Evolutionary conservation across 768 basidiomycete genomes (phyloP).

Genomic region (Suillus variegatus): DNA sequence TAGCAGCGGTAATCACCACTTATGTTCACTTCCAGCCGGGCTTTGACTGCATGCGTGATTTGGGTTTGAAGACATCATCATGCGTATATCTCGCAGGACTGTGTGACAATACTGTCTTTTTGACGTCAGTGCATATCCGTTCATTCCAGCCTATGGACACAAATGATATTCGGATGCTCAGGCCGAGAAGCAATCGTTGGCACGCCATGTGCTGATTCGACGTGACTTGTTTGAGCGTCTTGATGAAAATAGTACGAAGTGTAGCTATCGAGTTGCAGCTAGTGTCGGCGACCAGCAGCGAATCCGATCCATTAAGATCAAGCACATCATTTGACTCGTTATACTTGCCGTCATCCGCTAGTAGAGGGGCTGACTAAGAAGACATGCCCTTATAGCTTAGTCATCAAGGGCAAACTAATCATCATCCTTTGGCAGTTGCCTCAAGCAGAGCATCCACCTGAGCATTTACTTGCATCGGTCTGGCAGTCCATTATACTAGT

Average conservation of each 20-base stretch:
- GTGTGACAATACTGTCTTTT: background rate
- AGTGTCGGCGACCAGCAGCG: background rate
- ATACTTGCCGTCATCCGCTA: too few relatives aligned
- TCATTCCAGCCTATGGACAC: background rate
- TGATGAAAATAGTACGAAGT: background rate
- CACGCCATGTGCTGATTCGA: background rate
- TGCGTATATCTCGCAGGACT: background rate
- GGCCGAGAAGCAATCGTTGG: background rate
- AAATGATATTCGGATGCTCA: background rate
- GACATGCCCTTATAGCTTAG: background rate
- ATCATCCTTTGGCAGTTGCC: constrained; percentile 1
- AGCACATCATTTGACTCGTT: too few relatives aligned
- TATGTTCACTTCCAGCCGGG: background rate
- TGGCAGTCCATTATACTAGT: background rate
- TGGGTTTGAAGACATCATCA: background rate
- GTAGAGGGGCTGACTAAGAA: background rate
- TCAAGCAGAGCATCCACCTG: constrained; percentile 6
- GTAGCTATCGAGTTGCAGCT: background rate
- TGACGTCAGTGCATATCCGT: background rate
- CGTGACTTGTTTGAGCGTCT: background rate
- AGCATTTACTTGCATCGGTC: constrained; percentile 1
- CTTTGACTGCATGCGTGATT: background rate
- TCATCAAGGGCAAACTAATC: constrained; percentile 3
- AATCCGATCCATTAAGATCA: background rate
- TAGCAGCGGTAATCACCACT: background rate